phyloP scores from a whole-genome alignment of 2,329 filamentous ascomycete genomes.

The Helicocarpus griseus region DNA sequence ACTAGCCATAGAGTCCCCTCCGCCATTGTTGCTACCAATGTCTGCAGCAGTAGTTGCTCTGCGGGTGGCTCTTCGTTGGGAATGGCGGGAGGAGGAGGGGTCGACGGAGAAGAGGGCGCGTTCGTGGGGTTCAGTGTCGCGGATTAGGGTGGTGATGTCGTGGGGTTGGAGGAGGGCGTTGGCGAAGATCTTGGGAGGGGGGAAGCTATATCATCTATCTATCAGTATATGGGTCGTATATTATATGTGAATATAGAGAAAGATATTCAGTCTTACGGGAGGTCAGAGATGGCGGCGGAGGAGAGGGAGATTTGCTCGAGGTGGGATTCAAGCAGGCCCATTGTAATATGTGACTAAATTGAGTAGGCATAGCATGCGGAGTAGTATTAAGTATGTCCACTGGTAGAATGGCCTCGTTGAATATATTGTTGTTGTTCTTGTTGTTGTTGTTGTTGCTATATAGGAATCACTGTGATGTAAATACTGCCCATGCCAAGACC shows the following conservation, averaged over 20 bases:
- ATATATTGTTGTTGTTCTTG: no score
- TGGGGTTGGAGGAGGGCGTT: constrained; percentile 80
- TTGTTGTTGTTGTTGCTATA: no score
- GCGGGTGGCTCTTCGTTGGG: constrained; percentile 37
- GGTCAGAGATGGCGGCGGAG: constrained; percentile 64
- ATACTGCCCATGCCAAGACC: no score
- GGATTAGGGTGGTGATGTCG: constrained; percentile 89
- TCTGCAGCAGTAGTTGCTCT: constrained; percentile 40
- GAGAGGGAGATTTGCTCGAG: constrained; percentile 68
- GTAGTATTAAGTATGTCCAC: no score
- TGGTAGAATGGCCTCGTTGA: no score
- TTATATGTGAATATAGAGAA: not conserved
- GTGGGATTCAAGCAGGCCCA: constrained; percentile 61
- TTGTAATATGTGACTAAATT: constrained; percentile 23
- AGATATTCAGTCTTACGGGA: constrained; percentile 49
- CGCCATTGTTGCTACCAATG: constrained; percentile 7
- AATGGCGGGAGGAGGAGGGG: constrained; percentile 39
- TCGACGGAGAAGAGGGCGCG: constrained; percentile 90
- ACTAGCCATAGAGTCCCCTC: constrained; percentile 34
- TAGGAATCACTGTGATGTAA: no score
- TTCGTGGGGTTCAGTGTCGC: constrained; percentile 90
- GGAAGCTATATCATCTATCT: constrained; percentile 52
- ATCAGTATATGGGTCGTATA: not conserved
- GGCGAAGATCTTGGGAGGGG: constrained; percentile 85
- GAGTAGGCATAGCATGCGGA: not conserved